A percentile compares a stretch with the other conserved stretches of the same genome.
Evolutionary conservation across 2,329 filamentous ascomycete species (phyloP).

Genomic region (Aspergillus calidoustus): DNA sequence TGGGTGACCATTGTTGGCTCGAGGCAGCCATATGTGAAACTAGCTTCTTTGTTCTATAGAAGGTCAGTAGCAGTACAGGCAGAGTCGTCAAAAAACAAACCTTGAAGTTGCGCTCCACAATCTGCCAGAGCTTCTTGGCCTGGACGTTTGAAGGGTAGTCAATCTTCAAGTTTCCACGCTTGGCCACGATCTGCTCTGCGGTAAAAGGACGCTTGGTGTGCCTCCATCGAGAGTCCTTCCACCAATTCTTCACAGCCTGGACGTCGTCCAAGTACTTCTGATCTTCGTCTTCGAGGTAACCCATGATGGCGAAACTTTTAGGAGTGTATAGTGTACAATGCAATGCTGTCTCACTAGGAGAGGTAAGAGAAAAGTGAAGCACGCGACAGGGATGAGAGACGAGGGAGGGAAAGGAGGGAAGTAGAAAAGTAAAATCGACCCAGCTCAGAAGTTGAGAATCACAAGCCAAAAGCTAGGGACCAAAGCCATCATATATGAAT

Average conservation of each 20-base stretch:
- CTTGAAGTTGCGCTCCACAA: slow-evolving; percentile 83
- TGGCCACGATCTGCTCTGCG: slow-evolving; percentile 94
- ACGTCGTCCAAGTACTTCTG: slow-evolving; percentile 80
- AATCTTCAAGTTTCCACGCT: slow-evolving; percentile 88
- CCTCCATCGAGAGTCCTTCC: slow-evolving; percentile 88
- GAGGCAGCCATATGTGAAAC: slow-evolving; percentile 95
- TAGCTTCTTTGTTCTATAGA: slow-evolving; percentile 76
- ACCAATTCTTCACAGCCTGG: slow-evolving; percentile 89
- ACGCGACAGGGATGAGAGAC: slow-evolving; percentile 19
- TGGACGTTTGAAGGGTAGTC: slow-evolving; percentile 88
- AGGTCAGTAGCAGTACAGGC: not conserved
- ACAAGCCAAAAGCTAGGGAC: slow-evolving; percentile 38
- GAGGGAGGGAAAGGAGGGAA: slow-evolving; percentile 4
- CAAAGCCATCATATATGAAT: slow-evolving; percentile 24
- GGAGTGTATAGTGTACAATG: slow-evolving; percentile 20
- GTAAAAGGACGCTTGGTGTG: slow-evolving; percentile 92
- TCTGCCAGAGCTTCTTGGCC: slow-evolving; percentile 93
- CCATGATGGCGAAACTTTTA: slow-evolving; percentile 37
- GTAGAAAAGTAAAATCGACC: slow-evolving; percentile 13
- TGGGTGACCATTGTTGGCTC: slow-evolving; percentile 99
- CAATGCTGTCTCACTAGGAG: not conserved
- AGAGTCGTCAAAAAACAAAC: slow-evolving; percentile 52
- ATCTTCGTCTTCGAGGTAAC: slow-evolving; percentile 67
- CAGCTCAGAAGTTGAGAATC: slow-evolving; percentile 25
- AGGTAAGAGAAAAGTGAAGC: slow-evolving; percentile 18